Conservation (phyloP, 2,329 filamentous ascomycete genomes). For the Trichoderma citrinoviride region DNA sequence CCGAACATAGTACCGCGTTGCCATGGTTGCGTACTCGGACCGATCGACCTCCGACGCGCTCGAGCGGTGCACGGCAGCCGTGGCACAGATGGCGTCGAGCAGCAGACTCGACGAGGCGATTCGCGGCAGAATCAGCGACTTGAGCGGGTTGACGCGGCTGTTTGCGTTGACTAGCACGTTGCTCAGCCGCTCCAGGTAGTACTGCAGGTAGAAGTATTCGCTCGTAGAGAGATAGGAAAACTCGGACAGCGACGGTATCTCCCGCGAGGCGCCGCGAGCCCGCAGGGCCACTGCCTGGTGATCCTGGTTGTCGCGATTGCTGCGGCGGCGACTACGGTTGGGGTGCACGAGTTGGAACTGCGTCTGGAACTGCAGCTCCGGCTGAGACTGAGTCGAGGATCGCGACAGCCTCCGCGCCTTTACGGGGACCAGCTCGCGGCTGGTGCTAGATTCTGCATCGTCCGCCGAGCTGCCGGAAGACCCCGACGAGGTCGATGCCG, state of each 20-base stretch:
- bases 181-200: conserved; percentile 15
- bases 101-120: conserved; percentile 12
- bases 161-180: conserved; percentile 17
- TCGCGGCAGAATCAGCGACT: conserved; percentile 6
- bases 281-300: background rate
- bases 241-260: conserved; percentile 9
- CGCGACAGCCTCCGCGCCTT: background rate
- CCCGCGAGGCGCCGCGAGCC: background rate
- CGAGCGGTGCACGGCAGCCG: background rate
- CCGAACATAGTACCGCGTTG: conserved; percentile 15
- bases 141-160: conserved; percentile 11
- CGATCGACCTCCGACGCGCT: background rate
- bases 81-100: conserved; percentile 18
- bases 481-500: background rate
- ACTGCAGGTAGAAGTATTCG: conserved; percentile 15
- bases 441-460: background rate
- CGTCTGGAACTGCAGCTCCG: background rate
- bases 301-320: background rate
- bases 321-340: background rate
- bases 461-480: background rate
- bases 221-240: conserved; percentile 20
- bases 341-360: background rate
- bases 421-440: background rate
- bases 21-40: background rate
- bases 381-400: background rate